These are phyloP conservation scores for Penicillium verhagenii DNA, from an alignment of 495 filamentous ascomycete genomes.

Conservation along the genomic window DNA sequence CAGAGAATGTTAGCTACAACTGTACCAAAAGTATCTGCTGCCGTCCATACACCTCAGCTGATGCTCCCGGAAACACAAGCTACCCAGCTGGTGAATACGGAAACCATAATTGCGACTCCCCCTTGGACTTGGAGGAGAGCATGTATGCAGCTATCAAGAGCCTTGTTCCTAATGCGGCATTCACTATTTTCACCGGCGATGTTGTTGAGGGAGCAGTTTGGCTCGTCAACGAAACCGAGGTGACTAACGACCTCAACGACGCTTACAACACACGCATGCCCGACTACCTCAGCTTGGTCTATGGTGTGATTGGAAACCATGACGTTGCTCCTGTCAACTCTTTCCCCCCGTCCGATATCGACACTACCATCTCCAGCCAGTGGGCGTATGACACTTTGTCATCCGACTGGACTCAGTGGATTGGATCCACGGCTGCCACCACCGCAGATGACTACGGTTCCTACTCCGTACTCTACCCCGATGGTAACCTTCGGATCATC, in stretches of 20 bases:
- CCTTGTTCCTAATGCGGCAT: conserved; percentile 17
- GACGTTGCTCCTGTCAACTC: conserved; percentile 53
- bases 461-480: conserved; percentile 44
- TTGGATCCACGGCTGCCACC: conserved; percentile 35
- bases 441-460: conserved; percentile 44
- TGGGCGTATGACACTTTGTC: conserved; percentile 54
- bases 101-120: conserved; percentile 50
- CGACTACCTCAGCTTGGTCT: conserved; percentile 39
- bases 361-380: conserved; percentile 36
- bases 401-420: conserved; percentile 47
- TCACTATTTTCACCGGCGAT: conserved; percentile 30
- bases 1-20: conserved; percentile 25
- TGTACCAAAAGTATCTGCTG: conserved; percentile 59
- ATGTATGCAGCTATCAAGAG: conserved; percentile 48
- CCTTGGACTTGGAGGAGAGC: conserved; percentile 49
- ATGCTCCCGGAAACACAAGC: conserved; percentile 40
- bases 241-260: conserved; percentile 40
- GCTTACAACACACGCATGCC: conserved; percentile 35
- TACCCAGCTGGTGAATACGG: conserved; percentile 48
- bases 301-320: conserved; percentile 54
- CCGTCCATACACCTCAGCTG: conserved; percentile 44
- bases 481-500: conserved; percentile 50
- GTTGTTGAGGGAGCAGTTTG: conserved; percentile 28
- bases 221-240: conserved; percentile 34
- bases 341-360: conserved; percentile 40